Evolutionary conservation across 2,329 filamentous ascomycete species (phyloP), one percentile per base, ranked within the genome.

Genomic region (Ceratocystis albifundus): DNA sequence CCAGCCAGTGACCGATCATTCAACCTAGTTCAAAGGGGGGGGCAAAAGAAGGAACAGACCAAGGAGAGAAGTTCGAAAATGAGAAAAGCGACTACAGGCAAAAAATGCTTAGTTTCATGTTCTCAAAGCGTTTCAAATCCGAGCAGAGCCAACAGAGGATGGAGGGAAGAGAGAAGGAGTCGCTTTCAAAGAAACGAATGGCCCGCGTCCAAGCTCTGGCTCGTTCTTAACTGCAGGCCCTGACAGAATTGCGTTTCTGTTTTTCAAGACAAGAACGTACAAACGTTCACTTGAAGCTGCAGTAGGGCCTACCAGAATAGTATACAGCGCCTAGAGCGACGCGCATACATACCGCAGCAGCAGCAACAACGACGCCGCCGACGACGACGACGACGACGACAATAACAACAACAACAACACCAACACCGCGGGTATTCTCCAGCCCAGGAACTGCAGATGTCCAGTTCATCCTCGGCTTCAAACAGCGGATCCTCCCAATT

Each of bases 291-390:
- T 53, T 7, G 55, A n/a, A 7, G 15, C 28, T 20, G 55, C 30
- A 30, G 28, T n/a, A 20, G 15, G 36, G n/a, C 55, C 55, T n/a
- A 36, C 55, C 30, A 59, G 55, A 59, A 59, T 59, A 59, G 28
- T 28, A 36, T 59, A 59, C 55, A 20, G 55, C 55, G 55, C 55
- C 55, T 59, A 59, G 55, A 59, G 55, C 28, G 36, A 32, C 20
- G 55, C 28, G 22, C n/a, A 25, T 10, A 28, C 53, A 57, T 7
- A 32, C 7, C 25, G 28, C 20, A 30, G 7, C 12, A 30, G 10
- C 53, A 28, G n/a, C n/a, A n/a, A 28, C 25, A 4, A 28, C 28
- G 5, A 28, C 20, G n/a, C n/a, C n/a, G n/a, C n/a, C n/a, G n/a
- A n/a, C n/a, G n/a, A n/a, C n/a, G n/a, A n/a, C n/a, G n/a, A n/a